These are phyloP conservation scores for Hyaloperonospora brassicae DNA, from an alignment of 352 stramenopile genomes.

Conservation along the genomic window DNA sequence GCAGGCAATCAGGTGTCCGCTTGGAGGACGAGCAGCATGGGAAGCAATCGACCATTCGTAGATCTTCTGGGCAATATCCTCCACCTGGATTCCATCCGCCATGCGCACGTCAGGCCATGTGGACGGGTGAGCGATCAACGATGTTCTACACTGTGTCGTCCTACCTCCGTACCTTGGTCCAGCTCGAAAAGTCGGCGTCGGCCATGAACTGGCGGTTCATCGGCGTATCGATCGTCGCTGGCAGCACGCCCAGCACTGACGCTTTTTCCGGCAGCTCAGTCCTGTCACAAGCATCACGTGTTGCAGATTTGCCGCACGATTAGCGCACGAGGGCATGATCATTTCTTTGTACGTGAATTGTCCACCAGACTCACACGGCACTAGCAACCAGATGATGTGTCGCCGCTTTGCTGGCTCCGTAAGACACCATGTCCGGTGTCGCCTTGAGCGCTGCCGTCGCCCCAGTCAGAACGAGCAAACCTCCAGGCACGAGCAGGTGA, in stretches of 20 bases:
- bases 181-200: constrained; percentile 76
- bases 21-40: constrained; percentile 35
- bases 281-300: constrained; percentile 15
- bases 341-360: background rate
- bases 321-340: background rate
- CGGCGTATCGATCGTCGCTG: constrained; percentile 79
- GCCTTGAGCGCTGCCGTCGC: constrained; percentile 67
- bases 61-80: constrained; percentile 73
- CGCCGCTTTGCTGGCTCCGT: constrained; percentile 85
- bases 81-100: constrained; percentile 25
- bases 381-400: constrained; percentile 85
- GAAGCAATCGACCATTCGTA: constrained; percentile 53
- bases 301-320: background rate
- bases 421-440: constrained; percentile 81
- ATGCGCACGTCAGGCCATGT: constrained; percentile 1
- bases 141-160: too few species aligned
- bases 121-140: background rate
- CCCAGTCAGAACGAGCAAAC: constrained; percentile 77
- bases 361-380: constrained; percentile 46
- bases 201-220: constrained; percentile 86
- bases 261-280: constrained; percentile 44
- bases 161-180: constrained; percentile 49
- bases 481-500: constrained; percentile 46
- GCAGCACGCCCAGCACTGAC: constrained; percentile 60
- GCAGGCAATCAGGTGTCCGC: constrained; percentile 65